phyloP scores from a whole-genome alignment of 805 yeast genomes.

The Saccharomyces jurei region DNA sequence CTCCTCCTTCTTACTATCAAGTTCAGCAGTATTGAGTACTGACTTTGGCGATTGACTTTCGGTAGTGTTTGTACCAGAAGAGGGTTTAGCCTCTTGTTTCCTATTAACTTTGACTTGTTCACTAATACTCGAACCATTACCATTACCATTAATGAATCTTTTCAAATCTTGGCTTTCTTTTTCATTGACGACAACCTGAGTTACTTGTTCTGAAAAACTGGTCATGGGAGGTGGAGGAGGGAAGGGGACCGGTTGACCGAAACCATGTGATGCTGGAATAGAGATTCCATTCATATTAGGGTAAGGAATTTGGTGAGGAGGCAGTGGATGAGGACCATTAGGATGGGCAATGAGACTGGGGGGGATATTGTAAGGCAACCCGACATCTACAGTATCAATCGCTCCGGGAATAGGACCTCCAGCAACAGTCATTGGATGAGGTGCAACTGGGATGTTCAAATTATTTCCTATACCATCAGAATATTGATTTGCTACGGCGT shows the following conservation, averaged over 20 bases:
- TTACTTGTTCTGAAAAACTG: not conserved
- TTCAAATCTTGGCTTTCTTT: slow-evolving; percentile 8
- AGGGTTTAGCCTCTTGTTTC: not conserved
- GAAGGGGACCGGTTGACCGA: slow-evolving; percentile 5
- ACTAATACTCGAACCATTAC: not conserved
- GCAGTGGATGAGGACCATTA: not conserved
- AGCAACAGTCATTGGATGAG: slow-evolving; percentile 3
- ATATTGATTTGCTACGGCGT: slow-evolving; percentile 29
- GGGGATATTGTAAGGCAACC: slow-evolving; percentile 24
- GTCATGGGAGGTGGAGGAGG: slow-evolving; percentile 9
- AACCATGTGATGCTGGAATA: slow-evolving; percentile 5
- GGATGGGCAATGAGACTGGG: slow-evolving; percentile 9
- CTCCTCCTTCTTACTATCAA: not conserved
- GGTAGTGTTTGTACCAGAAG: not conserved
- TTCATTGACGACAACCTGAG: slow-evolving; percentile 5
- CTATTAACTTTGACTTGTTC: not conserved
- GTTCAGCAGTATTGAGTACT: not conserved
- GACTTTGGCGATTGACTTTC: not conserved
- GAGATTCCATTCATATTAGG: not conserved
- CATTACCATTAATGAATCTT: slow-evolving; percentile 2
- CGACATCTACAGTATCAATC: slow-evolving; percentile 13
- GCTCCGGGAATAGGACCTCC: slow-evolving; percentile 3
- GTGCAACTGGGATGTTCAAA: slow-evolving; percentile 3
- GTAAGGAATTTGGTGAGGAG: slow-evolving; percentile 5
- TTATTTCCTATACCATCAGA: slow-evolving; percentile 4